These are phyloP conservation scores for Neophaeococcomyces mojaviensis DNA, from an alignment of 2,329 filamentous ascomycete species.

Conservation along the genomic window DNA sequence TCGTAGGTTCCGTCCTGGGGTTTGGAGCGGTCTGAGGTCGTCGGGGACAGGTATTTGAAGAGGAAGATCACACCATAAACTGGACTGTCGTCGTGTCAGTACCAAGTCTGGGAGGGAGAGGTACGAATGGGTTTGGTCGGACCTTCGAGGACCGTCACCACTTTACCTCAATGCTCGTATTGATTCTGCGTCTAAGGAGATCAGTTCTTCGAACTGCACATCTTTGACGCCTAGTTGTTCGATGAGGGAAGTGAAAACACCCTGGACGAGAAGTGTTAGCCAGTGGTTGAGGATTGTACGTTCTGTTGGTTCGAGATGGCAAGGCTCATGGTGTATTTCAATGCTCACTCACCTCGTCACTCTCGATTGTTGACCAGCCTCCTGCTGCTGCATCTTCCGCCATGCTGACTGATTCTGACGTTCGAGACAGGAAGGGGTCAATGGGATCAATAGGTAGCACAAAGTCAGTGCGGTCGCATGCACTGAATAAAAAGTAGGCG, in stretches of 20 bases:
- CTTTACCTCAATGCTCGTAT: slow-evolving; percentile 37
- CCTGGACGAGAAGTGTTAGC: slow-evolving; percentile 43
- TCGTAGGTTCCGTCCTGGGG: slow-evolving; percentile 81
- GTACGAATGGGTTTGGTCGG: background rate
- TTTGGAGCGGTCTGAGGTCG: slow-evolving; percentile 58
- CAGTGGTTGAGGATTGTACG: slow-evolving; percentile 13
- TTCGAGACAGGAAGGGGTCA: too few relatives aligned
- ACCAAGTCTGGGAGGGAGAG: slow-evolving; percentile 7
- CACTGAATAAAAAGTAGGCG: too few relatives aligned
- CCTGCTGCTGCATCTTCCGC: slow-evolving; percentile 48
- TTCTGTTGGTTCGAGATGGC: slow-evolving; percentile 4
- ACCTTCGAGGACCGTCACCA: slow-evolving; percentile 13
- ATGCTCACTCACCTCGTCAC: slow-evolving; percentile 67
- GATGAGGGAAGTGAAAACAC: slow-evolving; percentile 94
- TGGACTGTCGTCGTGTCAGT: slow-evolving; percentile 42
- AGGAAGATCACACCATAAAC: slow-evolving; percentile 97
- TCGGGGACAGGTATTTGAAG: slow-evolving; percentile 66
- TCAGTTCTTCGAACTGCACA: slow-evolving; percentile 94
- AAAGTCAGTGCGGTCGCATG: too few relatives aligned
- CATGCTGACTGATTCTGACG: slow-evolving; percentile 35
- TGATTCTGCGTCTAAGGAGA: slow-evolving; percentile 70
- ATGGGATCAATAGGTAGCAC: too few relatives aligned
- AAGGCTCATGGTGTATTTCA: background rate
- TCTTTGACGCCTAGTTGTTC: slow-evolving; percentile 85
- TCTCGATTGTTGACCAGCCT: slow-evolving; percentile 97